phyloP scores from a whole-genome alignment of 768 basidiomycete species.

The Kwoniella sp. region DNA sequence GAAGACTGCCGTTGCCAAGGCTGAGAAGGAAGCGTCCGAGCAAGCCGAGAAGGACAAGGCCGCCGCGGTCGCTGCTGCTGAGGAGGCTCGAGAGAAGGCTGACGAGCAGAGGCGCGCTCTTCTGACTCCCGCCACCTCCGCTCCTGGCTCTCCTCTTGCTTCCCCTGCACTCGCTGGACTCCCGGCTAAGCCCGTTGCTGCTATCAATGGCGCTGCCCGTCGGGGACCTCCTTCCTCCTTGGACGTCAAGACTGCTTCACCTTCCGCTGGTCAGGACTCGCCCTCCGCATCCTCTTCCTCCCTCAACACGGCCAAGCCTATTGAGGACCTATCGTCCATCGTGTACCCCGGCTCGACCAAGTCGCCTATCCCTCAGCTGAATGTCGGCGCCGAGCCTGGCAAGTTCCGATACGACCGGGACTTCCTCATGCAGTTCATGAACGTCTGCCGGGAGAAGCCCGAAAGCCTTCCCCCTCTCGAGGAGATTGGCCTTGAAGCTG shows the following conservation, averaged over 20 bases:
- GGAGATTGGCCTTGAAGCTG: constrained; percentile 82
- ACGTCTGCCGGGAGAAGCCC: constrained; percentile 89
- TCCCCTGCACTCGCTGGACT: constrained; percentile 40
- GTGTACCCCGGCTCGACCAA: constrained; percentile 76
- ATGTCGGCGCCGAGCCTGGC: constrained; percentile 73
- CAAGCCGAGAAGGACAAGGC: constrained; percentile 28
- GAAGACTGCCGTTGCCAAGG: constrained; percentile 20
- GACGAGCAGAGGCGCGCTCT: constrained; percentile 28
- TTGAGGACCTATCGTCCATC: constrained; percentile 72
- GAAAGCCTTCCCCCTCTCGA: constrained; percentile 82
- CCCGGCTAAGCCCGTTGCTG: constrained; percentile 42
- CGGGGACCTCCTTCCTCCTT: constrained; percentile 32
- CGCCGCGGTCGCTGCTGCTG: constrained; percentile 28
- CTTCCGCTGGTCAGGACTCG: constrained; percentile 22
- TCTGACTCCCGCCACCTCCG: constrained; percentile 24
- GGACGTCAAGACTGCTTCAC: constrained; percentile 29
- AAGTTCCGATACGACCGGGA: constrained; percentile 98
- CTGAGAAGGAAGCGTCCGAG: constrained; percentile 15
- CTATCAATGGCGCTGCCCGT: constrained; percentile 12
- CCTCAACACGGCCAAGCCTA: constrained; percentile 73
- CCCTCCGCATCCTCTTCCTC: constrained; percentile 45
- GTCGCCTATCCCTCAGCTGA: constrained; percentile 80
- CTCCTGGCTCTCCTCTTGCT: constrained; percentile 35
- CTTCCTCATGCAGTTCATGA: constrained; percentile 96
- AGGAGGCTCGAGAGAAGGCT: constrained; percentile 25